Percentiles rank a stretch among this genome's conserved stretches.
These are phyloP conservation scores for Eucalyptus pumila DNA, from an alignment of 345 rosid species.

Conservation along the genomic window DNA sequence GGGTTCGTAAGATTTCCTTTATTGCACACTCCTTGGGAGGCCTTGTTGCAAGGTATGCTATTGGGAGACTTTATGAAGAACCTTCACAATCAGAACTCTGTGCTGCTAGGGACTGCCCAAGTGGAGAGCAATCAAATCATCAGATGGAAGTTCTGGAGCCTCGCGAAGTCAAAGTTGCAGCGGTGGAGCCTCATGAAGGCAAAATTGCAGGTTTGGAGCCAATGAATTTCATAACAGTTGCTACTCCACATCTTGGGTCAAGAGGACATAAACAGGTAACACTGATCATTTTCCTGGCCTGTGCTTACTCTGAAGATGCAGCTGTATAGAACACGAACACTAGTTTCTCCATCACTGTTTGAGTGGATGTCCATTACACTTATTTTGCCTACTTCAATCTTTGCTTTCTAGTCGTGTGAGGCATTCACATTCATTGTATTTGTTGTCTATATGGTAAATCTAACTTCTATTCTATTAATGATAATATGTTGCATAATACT, in stretches of 20 bases:
- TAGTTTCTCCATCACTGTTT: neutral
- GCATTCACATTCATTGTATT: neutral
- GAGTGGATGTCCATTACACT: neutral
- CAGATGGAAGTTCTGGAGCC: constrained; percentile 12
- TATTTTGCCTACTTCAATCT: neutral
- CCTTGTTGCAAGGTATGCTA: constrained; percentile 87
- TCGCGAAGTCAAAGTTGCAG: constrained; percentile 8
- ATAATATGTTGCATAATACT: neutral
- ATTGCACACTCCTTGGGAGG: constrained; percentile 97
- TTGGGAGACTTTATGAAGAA: constrained; percentile 63
- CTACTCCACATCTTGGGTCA: constrained; percentile 97
- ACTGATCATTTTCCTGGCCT: neutral
- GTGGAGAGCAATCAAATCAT: neutral
- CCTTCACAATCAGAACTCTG: neutral
- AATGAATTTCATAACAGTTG: constrained; percentile 85
- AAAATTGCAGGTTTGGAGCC: constrained; percentile 87
- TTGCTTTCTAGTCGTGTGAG: neutral
- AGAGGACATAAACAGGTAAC: constrained; percentile 80
- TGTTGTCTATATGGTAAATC: neutral
- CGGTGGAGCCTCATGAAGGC: constrained; percentile 21
- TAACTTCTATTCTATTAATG: neutral
- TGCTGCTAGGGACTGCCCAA: neutral
- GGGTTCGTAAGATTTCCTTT: constrained; percentile 70
- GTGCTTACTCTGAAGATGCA: neutral
- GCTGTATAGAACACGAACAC: neutral